These are phyloP conservation scores for Eutrema heterophyllum DNA, from an alignment of 345 rosid genomes.

Conservation along the genomic window DNA sequence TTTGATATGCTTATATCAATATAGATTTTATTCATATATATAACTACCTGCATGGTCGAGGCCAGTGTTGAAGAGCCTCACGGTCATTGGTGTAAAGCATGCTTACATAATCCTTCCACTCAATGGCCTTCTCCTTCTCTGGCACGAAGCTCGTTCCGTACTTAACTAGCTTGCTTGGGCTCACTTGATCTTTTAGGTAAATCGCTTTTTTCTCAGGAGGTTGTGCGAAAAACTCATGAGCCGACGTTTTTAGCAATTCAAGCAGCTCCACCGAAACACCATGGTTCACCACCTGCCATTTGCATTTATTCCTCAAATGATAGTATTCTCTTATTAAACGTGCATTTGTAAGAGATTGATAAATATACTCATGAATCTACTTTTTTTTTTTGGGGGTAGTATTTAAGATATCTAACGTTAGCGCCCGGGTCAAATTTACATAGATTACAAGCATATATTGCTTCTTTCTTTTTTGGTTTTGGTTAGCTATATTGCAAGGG, in stretches of 20 bases:
- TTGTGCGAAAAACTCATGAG: slow-evolving; percentile 41
- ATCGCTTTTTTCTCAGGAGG: slow-evolving; percentile 41
- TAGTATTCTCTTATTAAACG: background rate
- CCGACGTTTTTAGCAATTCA: slow-evolving; percentile 38
- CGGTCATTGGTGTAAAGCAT: slow-evolving; percentile 46
- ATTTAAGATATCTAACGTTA: background rate
- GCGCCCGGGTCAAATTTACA: background rate
- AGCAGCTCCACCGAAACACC: slow-evolving; percentile 47
- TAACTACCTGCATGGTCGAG: slow-evolving; percentile 40
- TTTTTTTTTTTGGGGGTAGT: background rate
- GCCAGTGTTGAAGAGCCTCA: slow-evolving; percentile 56
- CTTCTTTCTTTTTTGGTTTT: background rate
- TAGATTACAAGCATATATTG: background rate
- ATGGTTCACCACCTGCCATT: slow-evolving; percentile 48
- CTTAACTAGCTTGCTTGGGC: slow-evolving; percentile 48
- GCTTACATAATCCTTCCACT: slow-evolving; percentile 63
- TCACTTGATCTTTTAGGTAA: slow-evolving; percentile 38
- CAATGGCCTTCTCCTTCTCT: slow-evolving; percentile 52
- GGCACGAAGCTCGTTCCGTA: slow-evolving; percentile 57
- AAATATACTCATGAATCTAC: background rate
- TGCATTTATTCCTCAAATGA: background rate
- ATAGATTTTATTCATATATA: background rate
- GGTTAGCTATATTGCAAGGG: background rate
- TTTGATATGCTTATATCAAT: background rate
- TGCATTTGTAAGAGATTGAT: background rate